phyloP scores from a whole-genome alignment of 495 filamentous ascomycete genomes.

The Talaromyces wortmannii region DNA sequence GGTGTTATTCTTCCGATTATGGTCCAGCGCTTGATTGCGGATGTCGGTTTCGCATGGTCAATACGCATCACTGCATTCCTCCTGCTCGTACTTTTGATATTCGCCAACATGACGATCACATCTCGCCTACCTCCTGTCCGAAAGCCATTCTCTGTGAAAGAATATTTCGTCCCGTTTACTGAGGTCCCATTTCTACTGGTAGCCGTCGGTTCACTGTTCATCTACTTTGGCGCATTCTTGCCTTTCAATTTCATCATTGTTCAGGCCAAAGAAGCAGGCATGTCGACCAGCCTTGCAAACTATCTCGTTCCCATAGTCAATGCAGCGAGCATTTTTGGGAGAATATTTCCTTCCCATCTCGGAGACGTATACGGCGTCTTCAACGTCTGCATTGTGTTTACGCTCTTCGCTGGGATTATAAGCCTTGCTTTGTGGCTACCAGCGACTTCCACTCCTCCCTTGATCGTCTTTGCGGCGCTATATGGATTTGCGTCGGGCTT shows the following conservation, averaged over 20 bases:
- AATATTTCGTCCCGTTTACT: constrained; percentile 54
- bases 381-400: constrained; percentile 20
- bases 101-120: constrained; percentile 58
- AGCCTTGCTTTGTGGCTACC: constrained; percentile 27
- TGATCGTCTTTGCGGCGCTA: constrained; percentile 18
- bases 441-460: constrained; percentile 6
- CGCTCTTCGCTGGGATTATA: constrained; percentile 13
- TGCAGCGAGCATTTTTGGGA: constrained; percentile 34
- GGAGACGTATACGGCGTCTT: constrained; percentile 16
- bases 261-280: constrained; percentile 44
- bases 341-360: not conserved
- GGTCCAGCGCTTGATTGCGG: constrained; percentile 53
- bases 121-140: constrained; percentile 56
- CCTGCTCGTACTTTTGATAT: constrained; percentile 52
- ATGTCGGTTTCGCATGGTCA: constrained; percentile 66
- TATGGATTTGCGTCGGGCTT: constrained; percentile 27
- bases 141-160: constrained; percentile 41
- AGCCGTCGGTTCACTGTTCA: not conserved
- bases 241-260: constrained; percentile 68
- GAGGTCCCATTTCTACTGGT: constrained; percentile 53
- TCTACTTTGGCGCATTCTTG: constrained; percentile 42
- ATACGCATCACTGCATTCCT: constrained; percentile 65
- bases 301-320: constrained; percentile 72
- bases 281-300: constrained; percentile 45
- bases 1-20: constrained; percentile 56